Evolutionary conservation across 2,329 filamentous ascomycete genomes (phyloP).

Genomic region (Microdochium nivale): DNA sequence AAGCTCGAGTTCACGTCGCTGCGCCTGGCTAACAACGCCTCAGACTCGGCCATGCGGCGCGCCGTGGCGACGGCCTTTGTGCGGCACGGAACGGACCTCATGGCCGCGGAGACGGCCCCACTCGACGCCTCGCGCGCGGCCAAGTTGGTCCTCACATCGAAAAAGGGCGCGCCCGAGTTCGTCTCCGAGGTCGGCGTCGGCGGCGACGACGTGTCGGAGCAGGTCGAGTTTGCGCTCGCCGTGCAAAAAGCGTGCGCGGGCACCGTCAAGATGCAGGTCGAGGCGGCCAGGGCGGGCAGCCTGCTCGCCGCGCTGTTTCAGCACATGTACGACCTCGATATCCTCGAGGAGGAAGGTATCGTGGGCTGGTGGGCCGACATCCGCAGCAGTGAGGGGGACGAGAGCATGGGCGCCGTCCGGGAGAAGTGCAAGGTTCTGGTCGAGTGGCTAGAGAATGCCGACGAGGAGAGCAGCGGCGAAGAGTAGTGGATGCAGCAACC

Average conservation of each 20-base stretch:
- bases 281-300: constrained; percentile 38
- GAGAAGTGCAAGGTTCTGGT: constrained; percentile 71
- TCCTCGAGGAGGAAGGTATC: constrained; percentile 84
- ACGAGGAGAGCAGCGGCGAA: constrained; percentile 63
- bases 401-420: constrained; percentile 62
- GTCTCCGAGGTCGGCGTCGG: constrained; percentile 52
- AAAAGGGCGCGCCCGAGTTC: constrained; percentile 45
- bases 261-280: constrained; percentile 46
- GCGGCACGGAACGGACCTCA: constrained; percentile 67
- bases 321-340: constrained; percentile 75
- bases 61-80: constrained; percentile 82
- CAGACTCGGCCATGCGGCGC: constrained; percentile 77
- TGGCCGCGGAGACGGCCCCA: constrained; percentile 37
- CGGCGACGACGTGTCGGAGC: constrained; percentile 61
- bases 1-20: constrained; percentile 90
- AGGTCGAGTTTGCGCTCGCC: constrained; percentile 76
- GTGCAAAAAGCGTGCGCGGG: constrained; percentile 72
- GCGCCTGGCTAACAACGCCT: constrained; percentile 85
- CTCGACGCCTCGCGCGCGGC: constrained; percentile 58
- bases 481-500: constrained; percentile 21
- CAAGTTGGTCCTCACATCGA: constrained; percentile 47
- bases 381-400: constrained; percentile 50
- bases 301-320: constrained; percentile 74
- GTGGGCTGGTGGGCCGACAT: constrained; percentile 81
- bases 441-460: constrained; percentile 73